Conservation (phyloP, 495 filamentous ascomycete genomes). For the Tuber borchii region DNA sequence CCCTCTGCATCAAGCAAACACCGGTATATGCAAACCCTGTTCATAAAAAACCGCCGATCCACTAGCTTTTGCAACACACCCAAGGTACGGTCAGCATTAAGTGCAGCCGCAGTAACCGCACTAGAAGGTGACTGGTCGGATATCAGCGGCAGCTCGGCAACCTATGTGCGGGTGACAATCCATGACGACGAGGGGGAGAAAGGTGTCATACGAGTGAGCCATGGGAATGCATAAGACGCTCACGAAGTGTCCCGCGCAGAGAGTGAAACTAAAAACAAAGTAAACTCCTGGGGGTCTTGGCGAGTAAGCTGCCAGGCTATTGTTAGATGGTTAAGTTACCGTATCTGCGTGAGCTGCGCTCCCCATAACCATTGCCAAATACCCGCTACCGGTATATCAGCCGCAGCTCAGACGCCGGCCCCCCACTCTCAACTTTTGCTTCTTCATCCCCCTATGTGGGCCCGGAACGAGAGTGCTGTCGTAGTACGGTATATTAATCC, state of each 20-base stretch:
- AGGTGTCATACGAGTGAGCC: not conserved
- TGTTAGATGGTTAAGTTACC: not conserved
- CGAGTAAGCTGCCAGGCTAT: not conserved
- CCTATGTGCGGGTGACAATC: not conserved
- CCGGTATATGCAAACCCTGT: not conserved
- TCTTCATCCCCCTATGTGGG: not conserved
- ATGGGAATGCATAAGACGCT: not conserved
- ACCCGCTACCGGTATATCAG: not conserved
- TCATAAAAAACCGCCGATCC: not conserved
- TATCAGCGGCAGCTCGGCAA: not conserved
- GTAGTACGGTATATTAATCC: not conserved
- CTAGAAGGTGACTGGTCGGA: not conserved
- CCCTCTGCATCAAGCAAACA: not conserved
- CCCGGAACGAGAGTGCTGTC: not conserved
- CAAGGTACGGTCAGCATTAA: not conserved
- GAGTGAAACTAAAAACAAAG: not conserved
- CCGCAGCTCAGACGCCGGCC: not conserved
- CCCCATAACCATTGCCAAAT: not conserved
- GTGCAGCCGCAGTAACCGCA: conserved; percentile 1
- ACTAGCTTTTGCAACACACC: not conserved
- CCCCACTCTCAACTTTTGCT: not conserved
- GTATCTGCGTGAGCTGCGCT: not conserved
- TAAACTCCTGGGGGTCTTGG: not conserved
- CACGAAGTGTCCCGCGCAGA: not conserved
- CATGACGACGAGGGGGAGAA: not conserved